A percentile compares a stretch with the other conserved stretches of the same genome.
Conservation (phyloP, 352 stramenopile species). For the Phytopythium litorale region DNA sequence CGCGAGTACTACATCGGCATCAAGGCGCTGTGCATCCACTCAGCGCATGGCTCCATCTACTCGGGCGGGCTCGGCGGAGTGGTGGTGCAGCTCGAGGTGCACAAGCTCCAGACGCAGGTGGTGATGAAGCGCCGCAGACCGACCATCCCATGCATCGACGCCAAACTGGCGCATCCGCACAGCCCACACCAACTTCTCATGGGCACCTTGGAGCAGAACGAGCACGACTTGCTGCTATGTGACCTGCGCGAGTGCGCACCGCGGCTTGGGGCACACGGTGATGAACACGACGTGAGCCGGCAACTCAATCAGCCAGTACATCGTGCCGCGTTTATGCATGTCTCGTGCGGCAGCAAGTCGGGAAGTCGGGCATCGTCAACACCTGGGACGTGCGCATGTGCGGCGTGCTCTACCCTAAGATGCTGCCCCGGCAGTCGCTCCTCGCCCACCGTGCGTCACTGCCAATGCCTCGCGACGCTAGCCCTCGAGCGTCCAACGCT, state of each 20-base stretch:
- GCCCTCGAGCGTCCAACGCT: not conserved
- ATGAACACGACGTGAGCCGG: slow-evolving; percentile 73
- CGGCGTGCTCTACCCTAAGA: slow-evolving; percentile 40
- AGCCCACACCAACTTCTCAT: slow-evolving; percentile 78
- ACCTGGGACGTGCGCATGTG: slow-evolving; percentile 80
- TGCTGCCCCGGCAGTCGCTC: slow-evolving; percentile 70
- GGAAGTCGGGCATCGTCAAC: slow-evolving; percentile 60
- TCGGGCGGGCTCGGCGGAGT: slow-evolving; percentile 69
- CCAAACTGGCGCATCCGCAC: slow-evolving; percentile 74
- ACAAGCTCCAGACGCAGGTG: slow-evolving; percentile 27
- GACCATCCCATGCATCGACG: slow-evolving; percentile 81
- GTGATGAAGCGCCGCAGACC: slow-evolving; percentile 72
- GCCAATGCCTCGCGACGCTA: not conserved
- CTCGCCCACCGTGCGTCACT: slow-evolving; percentile 62
- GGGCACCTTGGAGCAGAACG: slow-evolving; percentile 57
- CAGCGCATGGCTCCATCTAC: slow-evolving; percentile 53
- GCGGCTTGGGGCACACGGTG: slow-evolving; percentile 7
- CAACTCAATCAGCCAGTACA: slow-evolving; percentile 78
- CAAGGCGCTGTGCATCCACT: slow-evolving; percentile 72
- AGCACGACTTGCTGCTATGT: slow-evolving; percentile 70
- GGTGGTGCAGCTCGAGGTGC: slow-evolving; percentile 69
- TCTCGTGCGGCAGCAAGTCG: slow-evolving; percentile 65
- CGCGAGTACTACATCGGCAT: slow-evolving; percentile 75
- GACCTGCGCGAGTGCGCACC: slow-evolving; percentile 60
- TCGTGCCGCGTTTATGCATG: slow-evolving; percentile 74